A percentile compares a stretch with the other conserved stretches of the same genome.
These are phyloP conservation scores for Boletus barrowsii DNA, from an alignment of 768 basidiomycete species.

Conservation along the genomic window DNA sequence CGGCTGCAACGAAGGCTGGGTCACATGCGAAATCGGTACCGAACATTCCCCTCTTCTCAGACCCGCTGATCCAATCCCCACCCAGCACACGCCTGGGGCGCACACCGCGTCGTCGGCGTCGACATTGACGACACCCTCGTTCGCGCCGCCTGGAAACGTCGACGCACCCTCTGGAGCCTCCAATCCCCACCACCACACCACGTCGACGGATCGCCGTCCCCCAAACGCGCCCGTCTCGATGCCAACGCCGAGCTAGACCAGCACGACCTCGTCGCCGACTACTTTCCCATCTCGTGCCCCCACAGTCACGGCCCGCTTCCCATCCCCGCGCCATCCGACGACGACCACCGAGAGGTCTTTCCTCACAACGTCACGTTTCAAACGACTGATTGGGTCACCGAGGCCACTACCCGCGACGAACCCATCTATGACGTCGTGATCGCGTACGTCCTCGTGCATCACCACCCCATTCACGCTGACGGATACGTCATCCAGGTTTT, in stretches of 20 bases:
- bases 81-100: slow-evolving; percentile 62
- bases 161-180: slow-evolving; percentile 68
- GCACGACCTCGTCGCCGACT: slow-evolving; percentile 30
- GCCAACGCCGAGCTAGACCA: background rate
- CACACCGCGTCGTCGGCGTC: slow-evolving; percentile 71
- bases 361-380: slow-evolving; percentile 79
- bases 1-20: slow-evolving; percentile 84
- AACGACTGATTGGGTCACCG: slow-evolving; percentile 69
- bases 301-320: slow-evolving; percentile 76
- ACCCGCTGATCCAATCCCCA: background rate
- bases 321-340: slow-evolving; percentile 40
- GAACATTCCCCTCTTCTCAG: no score
- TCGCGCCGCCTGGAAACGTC: slow-evolving; percentile 70
- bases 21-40: slow-evolving; percentile 79
- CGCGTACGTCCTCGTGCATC: slow-evolving; percentile 45
- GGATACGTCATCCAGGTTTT: slow-evolving; percentile 41
- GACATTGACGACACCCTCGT: slow-evolving; percentile 80
- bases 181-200: slow-evolving; percentile 34
- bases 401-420: slow-evolving; percentile 51
- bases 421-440: slow-evolving; percentile 73
- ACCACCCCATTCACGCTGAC: background rate
- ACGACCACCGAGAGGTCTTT: slow-evolving; percentile 41
- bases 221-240: slow-evolving; percentile 14
- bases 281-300: slow-evolving; percentile 78
- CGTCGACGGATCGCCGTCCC: background rate